Conservation (phyloP, 2,329 filamentous ascomycete species). For the Tympanopsis confertula region DNA sequence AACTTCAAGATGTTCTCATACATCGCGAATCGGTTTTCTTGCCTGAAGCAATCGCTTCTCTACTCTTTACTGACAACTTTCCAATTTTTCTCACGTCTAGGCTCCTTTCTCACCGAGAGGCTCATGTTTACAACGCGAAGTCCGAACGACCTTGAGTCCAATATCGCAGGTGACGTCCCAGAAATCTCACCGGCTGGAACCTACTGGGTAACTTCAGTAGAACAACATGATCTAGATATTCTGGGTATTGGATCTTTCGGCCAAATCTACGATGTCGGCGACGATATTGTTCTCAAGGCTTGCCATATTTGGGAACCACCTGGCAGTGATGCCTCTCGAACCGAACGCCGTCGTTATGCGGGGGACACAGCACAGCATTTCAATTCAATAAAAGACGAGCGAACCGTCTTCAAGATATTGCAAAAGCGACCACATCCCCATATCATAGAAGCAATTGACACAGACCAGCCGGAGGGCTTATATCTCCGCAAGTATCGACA, state of each 20-base stretch:
- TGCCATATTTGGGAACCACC: conserved; percentile 9
- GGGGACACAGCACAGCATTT: conserved; percentile 10
- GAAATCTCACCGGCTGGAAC: too few relatives aligned
- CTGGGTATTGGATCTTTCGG: conserved; percentile 10
- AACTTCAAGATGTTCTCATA: too few relatives aligned
- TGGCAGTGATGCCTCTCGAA: conserved; percentile 4
- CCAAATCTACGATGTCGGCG: conserved; percentile 11
- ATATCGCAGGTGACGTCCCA: too few relatives aligned
- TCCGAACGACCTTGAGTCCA: too few relatives aligned
- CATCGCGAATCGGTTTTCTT: too few relatives aligned
- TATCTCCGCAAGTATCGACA: conserved; percentile 12
- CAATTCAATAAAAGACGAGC: conserved; percentile 10
- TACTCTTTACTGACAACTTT: too few relatives aligned
- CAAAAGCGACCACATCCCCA: conserved; percentile 8
- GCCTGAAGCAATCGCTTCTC: too few relatives aligned
- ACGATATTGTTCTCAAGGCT: conserved; percentile 11
- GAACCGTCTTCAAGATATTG: conserved; percentile 7
- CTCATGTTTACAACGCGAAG: too few relatives aligned
- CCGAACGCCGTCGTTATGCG: conserved; percentile 9
- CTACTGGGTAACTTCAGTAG: too few relatives aligned
- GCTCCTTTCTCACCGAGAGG: too few relatives aligned
- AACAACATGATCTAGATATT: conserved; percentile 9
- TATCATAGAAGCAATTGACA: conserved; percentile 11
- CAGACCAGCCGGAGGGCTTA: conserved; percentile 10
- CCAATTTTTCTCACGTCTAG: too few relatives aligned